These are phyloP conservation scores for Monascus purpureus DNA, from an alignment of 495 filamentous ascomycete genomes.

Conservation along the genomic window DNA sequence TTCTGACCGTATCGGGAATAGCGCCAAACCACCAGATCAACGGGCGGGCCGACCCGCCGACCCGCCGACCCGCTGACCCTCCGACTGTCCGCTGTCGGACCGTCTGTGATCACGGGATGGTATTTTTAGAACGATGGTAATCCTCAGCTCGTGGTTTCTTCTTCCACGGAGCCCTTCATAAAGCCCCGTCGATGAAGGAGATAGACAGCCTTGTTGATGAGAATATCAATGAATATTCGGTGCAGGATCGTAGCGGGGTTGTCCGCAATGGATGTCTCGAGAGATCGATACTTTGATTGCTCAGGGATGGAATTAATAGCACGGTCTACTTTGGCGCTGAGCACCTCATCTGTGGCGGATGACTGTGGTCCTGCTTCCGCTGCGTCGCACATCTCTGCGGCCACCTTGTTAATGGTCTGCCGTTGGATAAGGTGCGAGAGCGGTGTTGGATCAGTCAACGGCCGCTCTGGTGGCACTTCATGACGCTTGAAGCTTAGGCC, in stretches of 20 bases:
- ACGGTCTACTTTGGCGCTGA: slow-evolving; percentile 2
- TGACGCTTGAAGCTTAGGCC: slow-evolving; percentile 2
- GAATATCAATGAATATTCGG: slow-evolving; percentile 3
- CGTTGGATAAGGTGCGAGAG: slow-evolving; percentile 4
- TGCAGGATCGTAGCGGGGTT: slow-evolving; percentile 2
- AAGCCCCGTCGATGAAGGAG: slow-evolving; percentile 6
- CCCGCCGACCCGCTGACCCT: no score
- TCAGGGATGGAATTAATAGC: slow-evolving; percentile 2
- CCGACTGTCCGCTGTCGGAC: background rate
- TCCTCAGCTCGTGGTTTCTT: slow-evolving; percentile 3
- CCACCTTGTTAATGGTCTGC: slow-evolving; percentile 2
- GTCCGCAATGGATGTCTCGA: slow-evolving; percentile 5
- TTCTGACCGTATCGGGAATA: background rate
- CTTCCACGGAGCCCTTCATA: slow-evolving; percentile 3
- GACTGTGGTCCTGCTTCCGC: slow-evolving; percentile 3
- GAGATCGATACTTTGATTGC: slow-evolving; percentile 1
- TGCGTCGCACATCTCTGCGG: slow-evolving; percentile 4
- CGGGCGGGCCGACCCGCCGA: background rate
- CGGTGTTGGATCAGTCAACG: slow-evolving; percentile 2
- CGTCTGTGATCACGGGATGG: no score
- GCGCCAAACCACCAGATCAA: background rate
- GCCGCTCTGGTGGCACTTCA: slow-evolving; percentile 1
- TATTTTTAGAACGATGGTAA: no score
- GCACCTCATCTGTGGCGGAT: slow-evolving; percentile 1
- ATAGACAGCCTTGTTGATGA: slow-evolving; percentile 5